Evolutionary conservation across 106 monocot species (phyloP).

Genomic region (Dendrobium nobile): DNA sequence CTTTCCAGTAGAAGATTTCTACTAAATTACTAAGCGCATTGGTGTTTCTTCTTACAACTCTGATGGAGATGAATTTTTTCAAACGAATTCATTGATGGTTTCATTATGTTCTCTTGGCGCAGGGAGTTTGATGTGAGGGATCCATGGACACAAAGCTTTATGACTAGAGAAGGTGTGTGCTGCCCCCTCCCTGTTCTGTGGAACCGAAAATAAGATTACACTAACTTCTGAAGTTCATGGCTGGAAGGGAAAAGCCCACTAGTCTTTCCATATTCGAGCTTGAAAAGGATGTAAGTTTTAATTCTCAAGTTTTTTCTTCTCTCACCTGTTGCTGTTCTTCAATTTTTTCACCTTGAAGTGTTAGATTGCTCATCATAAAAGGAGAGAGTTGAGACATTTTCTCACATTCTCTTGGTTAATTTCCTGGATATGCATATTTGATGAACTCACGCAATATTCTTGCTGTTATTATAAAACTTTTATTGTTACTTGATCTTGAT

Average conservation of each 20-base stretch:
- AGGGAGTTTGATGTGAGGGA: not conserved
- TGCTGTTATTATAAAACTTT: not conserved
- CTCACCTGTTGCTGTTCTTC: not conserved
- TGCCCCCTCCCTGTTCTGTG: not conserved
- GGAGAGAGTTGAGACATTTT: not conserved
- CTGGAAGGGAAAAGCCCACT: not conserved
- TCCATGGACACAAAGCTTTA: not conserved
- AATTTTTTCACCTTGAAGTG: not conserved
- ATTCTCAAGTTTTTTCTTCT: not conserved
- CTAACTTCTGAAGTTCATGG: constrained; percentile 6
- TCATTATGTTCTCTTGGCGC: not conserved
- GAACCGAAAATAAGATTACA: not conserved
- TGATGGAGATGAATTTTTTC: not conserved
- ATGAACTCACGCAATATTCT: not conserved
- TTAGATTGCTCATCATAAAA: not conserved
- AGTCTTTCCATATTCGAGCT: constrained; percentile 50
- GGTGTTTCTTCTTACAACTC: not conserved
- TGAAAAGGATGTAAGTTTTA: constrained; percentile 56
- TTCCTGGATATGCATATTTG: not conserved
- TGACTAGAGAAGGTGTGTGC: not conserved
- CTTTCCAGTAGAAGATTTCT: not conserved
- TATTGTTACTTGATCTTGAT: not conserved
- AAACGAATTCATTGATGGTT: not conserved
- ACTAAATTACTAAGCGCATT: not conserved
- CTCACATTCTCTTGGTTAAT: not conserved